Conservation (phyloP, 176 grass and related monocot species). For the Luzula sylvatica region DNA sequence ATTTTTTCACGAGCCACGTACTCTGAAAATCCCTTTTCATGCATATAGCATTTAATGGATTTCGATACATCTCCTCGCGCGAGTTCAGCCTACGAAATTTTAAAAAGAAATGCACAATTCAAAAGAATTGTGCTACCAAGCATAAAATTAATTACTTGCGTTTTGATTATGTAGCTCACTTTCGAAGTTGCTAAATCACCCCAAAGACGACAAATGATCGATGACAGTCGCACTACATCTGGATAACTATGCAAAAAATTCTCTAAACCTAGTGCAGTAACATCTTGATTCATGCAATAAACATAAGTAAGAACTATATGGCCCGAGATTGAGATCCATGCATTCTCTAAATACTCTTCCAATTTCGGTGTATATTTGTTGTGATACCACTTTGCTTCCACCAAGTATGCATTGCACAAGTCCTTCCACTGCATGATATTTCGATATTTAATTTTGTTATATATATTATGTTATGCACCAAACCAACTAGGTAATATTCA, state of each 20-base stretch:
- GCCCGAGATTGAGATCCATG: not conserved
- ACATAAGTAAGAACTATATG: not conserved
- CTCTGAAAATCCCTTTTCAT: constrained; percentile 1
- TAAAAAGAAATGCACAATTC: not conserved
- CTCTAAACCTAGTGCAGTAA: constrained; percentile 8
- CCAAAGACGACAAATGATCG: constrained; percentile 8
- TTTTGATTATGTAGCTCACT: not conserved
- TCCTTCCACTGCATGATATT: constrained; percentile 21
- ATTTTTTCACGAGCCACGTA: constrained; percentile 1
- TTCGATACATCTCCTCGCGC: constrained; percentile 15
- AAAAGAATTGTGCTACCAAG: not conserved
- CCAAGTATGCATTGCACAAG: constrained; percentile 15
- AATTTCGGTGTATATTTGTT: constrained; percentile 8
- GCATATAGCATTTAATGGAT: constrained; percentile 28
- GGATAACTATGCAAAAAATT: constrained; percentile 1
- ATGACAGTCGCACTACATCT: not conserved
- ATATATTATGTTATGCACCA: too few relatives aligned
- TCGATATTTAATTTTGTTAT: too few relatives aligned
- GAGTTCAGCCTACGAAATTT: not conserved
- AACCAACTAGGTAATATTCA: too few relatives aligned
- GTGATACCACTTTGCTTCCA: constrained; percentile 28
- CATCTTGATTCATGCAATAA: not conserved
- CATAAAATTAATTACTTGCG: not conserved
- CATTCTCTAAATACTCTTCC: constrained; percentile 26
- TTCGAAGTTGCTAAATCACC: constrained; percentile 22